phyloP scores from a whole-genome alignment of 768 basidiomycete species.

The Lactifluus pinguis region DNA sequence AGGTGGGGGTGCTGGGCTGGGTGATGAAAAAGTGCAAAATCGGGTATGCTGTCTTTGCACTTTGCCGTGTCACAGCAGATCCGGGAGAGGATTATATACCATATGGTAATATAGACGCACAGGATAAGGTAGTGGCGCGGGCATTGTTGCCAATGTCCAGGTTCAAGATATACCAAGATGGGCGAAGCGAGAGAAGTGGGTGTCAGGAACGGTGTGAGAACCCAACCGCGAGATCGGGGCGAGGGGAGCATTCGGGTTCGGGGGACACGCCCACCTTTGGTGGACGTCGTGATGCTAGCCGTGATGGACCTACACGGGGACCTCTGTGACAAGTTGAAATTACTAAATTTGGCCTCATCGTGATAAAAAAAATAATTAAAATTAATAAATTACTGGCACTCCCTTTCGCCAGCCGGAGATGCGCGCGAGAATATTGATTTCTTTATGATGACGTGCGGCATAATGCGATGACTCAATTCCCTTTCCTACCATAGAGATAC shows the following conservation, averaged over 20 bases:
- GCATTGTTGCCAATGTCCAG: neutral
- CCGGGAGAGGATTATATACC: neutral
- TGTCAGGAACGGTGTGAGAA: neutral
- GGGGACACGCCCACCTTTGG: neutral
- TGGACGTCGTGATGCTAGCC: too few relatives aligned
- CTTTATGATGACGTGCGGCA: neutral
- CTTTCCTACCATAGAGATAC: neutral
- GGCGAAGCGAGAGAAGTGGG: neutral
- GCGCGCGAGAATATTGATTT: neutral
- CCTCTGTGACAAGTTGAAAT: neutral
- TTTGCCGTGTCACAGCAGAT: neutral
- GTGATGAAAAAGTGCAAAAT: neutral
- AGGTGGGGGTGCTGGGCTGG: neutral
- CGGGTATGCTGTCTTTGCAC: neutral
- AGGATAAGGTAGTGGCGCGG: neutral
- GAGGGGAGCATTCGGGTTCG: neutral
- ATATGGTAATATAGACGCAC: neutral
- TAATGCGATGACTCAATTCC: neutral
- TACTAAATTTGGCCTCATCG: neutral
- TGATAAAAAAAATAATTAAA: neutral
- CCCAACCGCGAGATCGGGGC: neutral
- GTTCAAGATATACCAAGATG: neutral
- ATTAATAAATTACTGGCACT: neutral
- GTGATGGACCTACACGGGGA: neutral
- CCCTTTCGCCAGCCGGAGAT: neutral